Evolutionary conservation across 2,329 filamentous ascomycete genomes (phyloP).

Genomic region (Calonectria montana): DNA sequence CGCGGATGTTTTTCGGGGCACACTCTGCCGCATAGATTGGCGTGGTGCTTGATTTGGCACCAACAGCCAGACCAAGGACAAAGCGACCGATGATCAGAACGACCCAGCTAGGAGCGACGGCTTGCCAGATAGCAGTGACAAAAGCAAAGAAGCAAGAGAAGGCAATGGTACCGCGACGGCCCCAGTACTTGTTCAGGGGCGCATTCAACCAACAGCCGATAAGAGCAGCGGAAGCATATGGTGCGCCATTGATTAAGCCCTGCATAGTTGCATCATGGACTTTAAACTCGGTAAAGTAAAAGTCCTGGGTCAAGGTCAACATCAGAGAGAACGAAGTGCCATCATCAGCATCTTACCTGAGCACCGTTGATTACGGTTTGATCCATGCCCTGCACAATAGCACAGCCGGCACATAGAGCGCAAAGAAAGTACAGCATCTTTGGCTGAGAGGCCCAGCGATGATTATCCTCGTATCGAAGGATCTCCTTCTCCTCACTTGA

Average conservation of each 20-base stretch:
- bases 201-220: conserved; percentile 53
- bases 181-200: conserved; percentile 67
- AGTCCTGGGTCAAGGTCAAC: conserved; percentile 44
- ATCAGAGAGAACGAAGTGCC: not conserved
- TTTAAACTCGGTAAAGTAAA: conserved; percentile 48
- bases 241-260: conserved; percentile 66
- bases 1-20: conserved; percentile 73
- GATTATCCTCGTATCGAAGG: conserved; percentile 58
- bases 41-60: conserved; percentile 71
- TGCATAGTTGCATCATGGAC: conserved; percentile 47
- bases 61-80: conserved; percentile 75
- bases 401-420: conserved; percentile 60
- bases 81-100: conserved; percentile 73
- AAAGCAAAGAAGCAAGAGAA: conserved; percentile 66
- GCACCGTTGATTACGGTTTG: conserved; percentile 72
- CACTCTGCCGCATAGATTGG: conserved; percentile 81
- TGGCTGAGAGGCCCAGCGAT: conserved; percentile 66
- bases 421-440: conserved; percentile 57
- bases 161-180: conserved; percentile 72
- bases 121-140: conserved; percentile 58
- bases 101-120: conserved; percentile 60
- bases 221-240: conserved; percentile 63
- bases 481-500: conserved; percentile 49
- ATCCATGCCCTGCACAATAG: conserved; percentile 71
- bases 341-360: conserved; percentile 29